These are phyloP conservation scores for Beauveria australis DNA, from an alignment of 2,329 filamentous ascomycete species.

Conservation along the genomic window DNA sequence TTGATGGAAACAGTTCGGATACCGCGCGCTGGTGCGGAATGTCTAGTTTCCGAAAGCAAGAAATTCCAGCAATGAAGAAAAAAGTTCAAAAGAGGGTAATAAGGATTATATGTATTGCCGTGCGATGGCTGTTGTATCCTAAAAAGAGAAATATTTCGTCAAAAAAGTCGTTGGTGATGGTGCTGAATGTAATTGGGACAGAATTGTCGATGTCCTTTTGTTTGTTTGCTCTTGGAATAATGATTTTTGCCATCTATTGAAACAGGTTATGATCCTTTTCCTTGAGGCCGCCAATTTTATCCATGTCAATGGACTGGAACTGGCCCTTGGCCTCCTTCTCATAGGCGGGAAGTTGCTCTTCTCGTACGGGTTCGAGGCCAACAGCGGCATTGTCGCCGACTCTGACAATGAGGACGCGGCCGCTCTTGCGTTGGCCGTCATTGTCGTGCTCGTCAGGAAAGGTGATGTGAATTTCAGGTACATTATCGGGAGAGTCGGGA, in stretches of 20 bases:
- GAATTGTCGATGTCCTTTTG: not conserved
- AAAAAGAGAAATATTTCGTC: conserved; percentile 13
- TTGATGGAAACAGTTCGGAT: not conserved
- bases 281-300: conserved; percentile 87
- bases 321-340: conserved; percentile 69
- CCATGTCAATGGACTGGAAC: conserved; percentile 91
- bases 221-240: not conserved
- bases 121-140: conserved; percentile 9
- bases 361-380: conserved; percentile 79
- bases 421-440: conserved; percentile 69
- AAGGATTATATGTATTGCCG: conserved; percentile 8
- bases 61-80: not conserved
- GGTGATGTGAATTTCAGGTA: conserved; percentile 95
- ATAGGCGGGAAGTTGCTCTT: conserved; percentile 77
- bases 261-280: conserved; percentile 60
- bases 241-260: conserved; percentile 22
- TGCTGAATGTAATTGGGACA: conserved; percentile 8
- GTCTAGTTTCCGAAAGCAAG: not conserved
- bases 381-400: conserved; percentile 80
- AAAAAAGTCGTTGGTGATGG: conserved; percentile 7
- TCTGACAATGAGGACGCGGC: conserved; percentile 82
- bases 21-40: not conserved
- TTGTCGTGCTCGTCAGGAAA: conserved; percentile 95
- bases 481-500: conserved; percentile 68
- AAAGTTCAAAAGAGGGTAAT: conserved; percentile 10